These are phyloP conservation scores for Lepidium africanum DNA, from an alignment of 345 rosid genomes.

Conservation along the genomic window DNA sequence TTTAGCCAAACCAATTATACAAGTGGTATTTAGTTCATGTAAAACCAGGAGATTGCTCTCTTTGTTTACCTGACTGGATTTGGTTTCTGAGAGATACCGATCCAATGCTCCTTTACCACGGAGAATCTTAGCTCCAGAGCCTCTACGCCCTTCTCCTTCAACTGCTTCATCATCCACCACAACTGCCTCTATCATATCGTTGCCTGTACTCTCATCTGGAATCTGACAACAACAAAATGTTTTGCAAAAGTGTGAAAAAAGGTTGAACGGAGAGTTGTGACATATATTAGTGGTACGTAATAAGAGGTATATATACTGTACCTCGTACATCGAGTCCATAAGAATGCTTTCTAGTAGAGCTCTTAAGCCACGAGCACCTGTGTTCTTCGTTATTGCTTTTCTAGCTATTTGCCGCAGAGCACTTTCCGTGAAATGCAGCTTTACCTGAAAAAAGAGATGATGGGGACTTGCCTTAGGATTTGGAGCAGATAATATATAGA, in stretches of 20 bases:
- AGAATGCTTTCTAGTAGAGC: constrained; percentile 78
- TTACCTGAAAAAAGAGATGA: constrained; percentile 47
- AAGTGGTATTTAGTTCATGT: background rate
- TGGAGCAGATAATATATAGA: background rate
- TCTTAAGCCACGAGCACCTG: constrained; percentile 91
- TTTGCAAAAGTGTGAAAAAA: background rate
- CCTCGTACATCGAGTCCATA: constrained; percentile 99
- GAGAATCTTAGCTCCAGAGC: constrained; percentile 73
- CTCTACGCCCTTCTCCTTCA: constrained; percentile 47
- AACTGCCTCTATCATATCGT: constrained; percentile 73
- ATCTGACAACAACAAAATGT: constrained; percentile 38
- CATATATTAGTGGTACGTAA: background rate
- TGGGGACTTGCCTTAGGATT: background rate
- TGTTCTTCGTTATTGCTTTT: constrained; percentile 81
- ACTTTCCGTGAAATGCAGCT: constrained; percentile 66
- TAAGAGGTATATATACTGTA: constrained; percentile 35
- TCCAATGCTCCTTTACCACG: constrained; percentile 71
- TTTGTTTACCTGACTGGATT: constrained; percentile 28
- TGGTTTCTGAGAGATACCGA: constrained; percentile 49
- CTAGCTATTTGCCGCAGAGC: constrained; percentile 78
- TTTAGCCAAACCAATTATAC: background rate
- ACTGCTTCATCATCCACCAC: constrained; percentile 82
- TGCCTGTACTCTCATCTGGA: constrained; percentile 70
- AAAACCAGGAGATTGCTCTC: background rate
- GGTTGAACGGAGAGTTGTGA: background rate